Evolutionary conservation across 2,329 filamentous ascomycete species (phyloP).

Genomic region (Microdochium bolleyi): DNA sequence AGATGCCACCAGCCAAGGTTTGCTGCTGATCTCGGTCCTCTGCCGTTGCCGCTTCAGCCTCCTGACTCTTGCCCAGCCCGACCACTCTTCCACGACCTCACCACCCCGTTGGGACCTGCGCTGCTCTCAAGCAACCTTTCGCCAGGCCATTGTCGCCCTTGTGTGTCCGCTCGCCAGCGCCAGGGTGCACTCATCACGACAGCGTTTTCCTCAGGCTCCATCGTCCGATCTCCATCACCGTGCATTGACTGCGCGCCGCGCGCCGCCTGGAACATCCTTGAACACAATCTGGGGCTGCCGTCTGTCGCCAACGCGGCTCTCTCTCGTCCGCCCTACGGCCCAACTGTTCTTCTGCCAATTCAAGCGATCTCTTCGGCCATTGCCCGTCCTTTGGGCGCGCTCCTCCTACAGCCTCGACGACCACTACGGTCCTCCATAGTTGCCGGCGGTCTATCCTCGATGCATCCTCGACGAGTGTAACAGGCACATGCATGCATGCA

Average conservation of each 20-base stretch:
- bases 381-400: not conserved
- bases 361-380: not conserved
- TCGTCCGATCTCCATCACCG: not conserved
- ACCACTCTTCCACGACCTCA: too few relatives aligned
- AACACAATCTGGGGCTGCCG: not conserved
- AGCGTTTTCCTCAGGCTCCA: not conserved
- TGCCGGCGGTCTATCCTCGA: not conserved
- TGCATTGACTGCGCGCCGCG: not conserved
- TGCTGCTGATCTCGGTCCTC: too few relatives aligned
- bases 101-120: not conserved
- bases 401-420: not conserved
- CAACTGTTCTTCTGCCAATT: not conserved
- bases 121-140: too few relatives aligned
- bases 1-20: not conserved
- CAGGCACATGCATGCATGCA: not conserved
- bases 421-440: not conserved
- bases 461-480: not conserved
- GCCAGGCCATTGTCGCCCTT: too few relatives aligned
- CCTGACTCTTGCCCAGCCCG: too few relatives aligned
- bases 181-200: not conserved
- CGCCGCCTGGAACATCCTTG: not conserved
- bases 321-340: not conserved
- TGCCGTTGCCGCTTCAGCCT: too few relatives aligned
- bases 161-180: too few relatives aligned
- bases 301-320: not conserved